Evolutionary conservation across 2,329 filamentous ascomycete genomes (phyloP).

Genomic region (Sclerotinia nivalis): DNA sequence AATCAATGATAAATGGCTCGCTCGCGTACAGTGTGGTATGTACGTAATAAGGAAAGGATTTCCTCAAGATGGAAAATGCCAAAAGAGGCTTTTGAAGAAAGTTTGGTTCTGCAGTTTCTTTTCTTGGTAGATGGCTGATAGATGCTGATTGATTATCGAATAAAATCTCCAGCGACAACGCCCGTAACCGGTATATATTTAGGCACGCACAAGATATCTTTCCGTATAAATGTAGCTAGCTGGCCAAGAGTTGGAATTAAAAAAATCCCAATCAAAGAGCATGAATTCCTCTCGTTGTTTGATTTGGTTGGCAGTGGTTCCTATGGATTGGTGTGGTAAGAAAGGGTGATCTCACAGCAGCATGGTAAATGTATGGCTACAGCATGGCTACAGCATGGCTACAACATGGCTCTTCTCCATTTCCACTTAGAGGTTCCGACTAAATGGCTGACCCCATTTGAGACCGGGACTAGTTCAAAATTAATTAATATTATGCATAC

Average conservation of each 20-base stretch:
- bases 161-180: background rate
- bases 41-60: background rate
- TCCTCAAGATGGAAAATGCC: background rate
- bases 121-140: background rate
- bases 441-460: constrained; percentile 18
- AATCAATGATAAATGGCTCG: background rate
- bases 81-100: background rate
- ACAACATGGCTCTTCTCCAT: background rate
- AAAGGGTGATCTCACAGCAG: background rate
- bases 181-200: background rate
- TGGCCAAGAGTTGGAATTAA: background rate
- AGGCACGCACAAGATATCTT: background rate
- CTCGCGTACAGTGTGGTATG: background rate
- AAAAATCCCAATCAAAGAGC: background rate
- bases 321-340: background rate
- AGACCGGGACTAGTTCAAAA: constrained; percentile 1
- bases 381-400: background rate
- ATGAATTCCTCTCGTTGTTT: too few relatives aligned
- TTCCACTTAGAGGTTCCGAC: constrained; percentile 12
- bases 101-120: background rate
- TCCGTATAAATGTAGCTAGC: background rate
- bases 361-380: background rate
- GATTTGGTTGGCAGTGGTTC: too few relatives aligned
- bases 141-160: background rate
- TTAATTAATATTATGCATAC: constrained; percentile 7